Evolutionary conservation across 768 basidiomycete genomes (phyloP), one percentile per base, ranked within the genome.

Genomic region (Mycena sanguinolenta): DNA sequence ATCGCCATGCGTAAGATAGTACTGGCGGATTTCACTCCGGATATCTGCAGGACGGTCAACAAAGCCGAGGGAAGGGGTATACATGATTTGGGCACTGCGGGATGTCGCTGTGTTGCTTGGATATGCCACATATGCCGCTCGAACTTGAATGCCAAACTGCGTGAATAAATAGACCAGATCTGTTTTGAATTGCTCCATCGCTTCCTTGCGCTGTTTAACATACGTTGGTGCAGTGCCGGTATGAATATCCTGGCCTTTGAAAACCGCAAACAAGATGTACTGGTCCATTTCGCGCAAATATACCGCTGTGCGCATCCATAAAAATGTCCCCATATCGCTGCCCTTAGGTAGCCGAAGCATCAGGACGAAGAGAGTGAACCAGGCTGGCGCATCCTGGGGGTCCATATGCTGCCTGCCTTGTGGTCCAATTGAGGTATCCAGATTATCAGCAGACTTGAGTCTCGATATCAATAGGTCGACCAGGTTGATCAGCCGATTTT

Each of bases 181-280:
- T 0, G 62, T 25, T 7, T 32, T 9, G 2, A 38, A 25, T 0
- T n/a, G 19, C 2, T 54, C 36, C 21, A 30, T 23, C 8, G 30
- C 9, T n/a, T n/a, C 2, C 13, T 39, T 14, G n/a, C n/a, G n/a
- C n/a, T n/a, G n/a, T n/a, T n/a, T n/a, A 38, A 42, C 19, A 12
- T 27, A 39, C 10, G 63, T 44, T 8, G 63, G 63, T 13, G 63
- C 53, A 0, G 25, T 13, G 3, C 63, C 53, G 12, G 63, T 21
- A n/a, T 64, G 63, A 19, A 44, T 39, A 13, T 64, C 63, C 10
- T 55, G 30, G 7, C 9, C 62, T 25, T 63, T 63, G 52, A 63
- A 63, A 4, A 38, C n/a, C 13, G 17, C 27, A 12, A 36, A 54
- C 12, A 63, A 16, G 23, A 54, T 53, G 9, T 27, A 38, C 9